Percentiles rank a stretch among this genome's conserved stretches.
Conservation (phyloP, 2,329 filamentous ascomycete genomes). For the Alternaria rosae region DNA sequence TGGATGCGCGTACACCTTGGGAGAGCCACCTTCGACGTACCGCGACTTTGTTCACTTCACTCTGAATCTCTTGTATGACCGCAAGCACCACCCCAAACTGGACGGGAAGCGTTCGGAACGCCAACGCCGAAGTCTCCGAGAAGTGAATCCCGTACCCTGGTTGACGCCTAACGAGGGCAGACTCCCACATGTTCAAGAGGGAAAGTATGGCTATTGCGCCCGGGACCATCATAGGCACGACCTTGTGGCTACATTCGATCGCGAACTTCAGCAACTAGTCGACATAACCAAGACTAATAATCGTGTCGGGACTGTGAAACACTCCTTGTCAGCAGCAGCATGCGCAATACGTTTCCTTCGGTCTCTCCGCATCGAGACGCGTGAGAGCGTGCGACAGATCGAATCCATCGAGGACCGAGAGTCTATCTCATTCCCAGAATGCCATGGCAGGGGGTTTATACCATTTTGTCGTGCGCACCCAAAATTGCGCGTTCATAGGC, state of each 20-base stretch:
- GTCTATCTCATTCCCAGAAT: neutral
- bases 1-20: neutral
- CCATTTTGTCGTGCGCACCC: neutral
- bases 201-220: neutral
- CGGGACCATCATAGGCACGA: accelerated
- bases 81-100: neutral
- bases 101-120: neutral
- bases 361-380: neutral
- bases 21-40: neutral
- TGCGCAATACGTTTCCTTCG: neutral
- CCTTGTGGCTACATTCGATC: neutral
- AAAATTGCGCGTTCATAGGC: neutral
- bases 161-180: neutral
- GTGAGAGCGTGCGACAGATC: neutral
- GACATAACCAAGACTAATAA: neutral
- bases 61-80: neutral
- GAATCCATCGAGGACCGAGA: neutral
- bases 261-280: neutral
- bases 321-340: neutral
- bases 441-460: neutral
- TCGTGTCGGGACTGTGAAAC: neutral
- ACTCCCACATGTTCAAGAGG: neutral
- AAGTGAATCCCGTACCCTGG: neutral
- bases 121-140: neutral
- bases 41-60: neutral